These are phyloP conservation scores for Trametes coccinea DNA, from an alignment of 768 basidiomycete species.

Conservation along the genomic window DNA sequence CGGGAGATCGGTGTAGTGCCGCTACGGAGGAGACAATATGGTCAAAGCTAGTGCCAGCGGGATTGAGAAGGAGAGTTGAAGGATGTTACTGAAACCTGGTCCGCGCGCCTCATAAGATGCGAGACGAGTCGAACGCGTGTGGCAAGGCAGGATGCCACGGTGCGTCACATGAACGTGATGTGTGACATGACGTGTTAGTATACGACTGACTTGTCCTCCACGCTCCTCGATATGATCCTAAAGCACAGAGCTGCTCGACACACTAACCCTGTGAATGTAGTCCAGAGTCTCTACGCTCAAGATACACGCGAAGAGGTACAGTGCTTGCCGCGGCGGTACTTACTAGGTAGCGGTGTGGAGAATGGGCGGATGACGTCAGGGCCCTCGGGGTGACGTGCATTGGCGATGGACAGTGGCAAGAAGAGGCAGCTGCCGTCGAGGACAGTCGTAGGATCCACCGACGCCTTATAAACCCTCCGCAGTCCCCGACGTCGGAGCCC, in stretches of 20 bases:
- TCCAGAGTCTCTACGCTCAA: no score
- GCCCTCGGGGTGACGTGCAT: slow-evolving; percentile 13
- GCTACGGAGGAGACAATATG: no score
- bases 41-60: no score
- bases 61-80: no score
- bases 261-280: no score
- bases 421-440: background rate
- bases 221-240: no score
- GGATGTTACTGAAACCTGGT: background rate
- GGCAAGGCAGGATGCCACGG: background rate
- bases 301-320: no score
- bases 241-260: no score
- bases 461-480: slow-evolving; percentile 13
- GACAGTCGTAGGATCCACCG: background rate
- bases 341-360: background rate
- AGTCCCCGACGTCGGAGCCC: background rate
- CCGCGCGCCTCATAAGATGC: background rate
- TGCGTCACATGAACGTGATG: background rate
- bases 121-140: background rate
- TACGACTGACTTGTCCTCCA: no score
- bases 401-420: background rate
- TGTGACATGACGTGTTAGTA: background rate
- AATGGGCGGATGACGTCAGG: slow-evolving; percentile 13
- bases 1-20: no score
- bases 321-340: no score